Percentiles rank a stretch among this genome's conserved stretches.
phyloP scores from a whole-genome alignment of 495 filamentous ascomycete genomes.

The Penicillium argentinense region DNA sequence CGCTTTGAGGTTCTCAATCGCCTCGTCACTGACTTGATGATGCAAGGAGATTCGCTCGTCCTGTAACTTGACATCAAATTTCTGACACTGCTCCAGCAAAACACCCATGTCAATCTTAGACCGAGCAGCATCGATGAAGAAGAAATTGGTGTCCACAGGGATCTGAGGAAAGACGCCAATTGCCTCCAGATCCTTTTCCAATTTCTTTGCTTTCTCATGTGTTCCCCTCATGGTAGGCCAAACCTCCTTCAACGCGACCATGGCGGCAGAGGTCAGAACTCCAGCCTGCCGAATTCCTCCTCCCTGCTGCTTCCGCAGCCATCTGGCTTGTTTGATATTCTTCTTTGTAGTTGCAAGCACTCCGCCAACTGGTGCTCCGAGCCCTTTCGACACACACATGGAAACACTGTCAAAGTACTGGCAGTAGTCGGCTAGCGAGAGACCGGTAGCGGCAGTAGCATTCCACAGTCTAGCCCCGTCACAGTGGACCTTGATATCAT shows the following conservation, averaged over 20 bases:
- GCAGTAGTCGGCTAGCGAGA: slow-evolving; percentile 19
- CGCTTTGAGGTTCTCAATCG: slow-evolving; percentile 21
- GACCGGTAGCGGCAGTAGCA: slow-evolving; percentile 22
- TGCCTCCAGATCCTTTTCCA: slow-evolving; percentile 50
- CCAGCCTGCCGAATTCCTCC: slow-evolving; percentile 31
- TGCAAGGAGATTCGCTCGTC: slow-evolving; percentile 27
- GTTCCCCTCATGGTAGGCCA: slow-evolving; percentile 56
- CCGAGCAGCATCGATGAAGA: slow-evolving; percentile 64
- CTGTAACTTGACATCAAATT: slow-evolving; percentile 20
- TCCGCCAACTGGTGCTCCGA: slow-evolving; percentile 27
- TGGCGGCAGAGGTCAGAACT: slow-evolving; percentile 23
- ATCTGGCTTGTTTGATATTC: slow-evolving; percentile 21
- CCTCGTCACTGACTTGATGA: slow-evolving; percentile 25
- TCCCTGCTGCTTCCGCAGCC: slow-evolving; percentile 25
- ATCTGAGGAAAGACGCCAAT: slow-evolving; percentile 59
- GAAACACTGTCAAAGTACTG: slow-evolving; percentile 26
- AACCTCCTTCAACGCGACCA: slow-evolving; percentile 53
- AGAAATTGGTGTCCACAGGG: slow-evolving; percentile 76
- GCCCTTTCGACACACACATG: slow-evolving; percentile 28
- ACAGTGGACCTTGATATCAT: slow-evolving; percentile 34
- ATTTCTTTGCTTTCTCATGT: slow-evolving; percentile 54
- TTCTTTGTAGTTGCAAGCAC: slow-evolving; percentile 15
- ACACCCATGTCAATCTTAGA: slow-evolving; percentile 20
- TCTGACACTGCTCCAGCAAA: slow-evolving; percentile 20
- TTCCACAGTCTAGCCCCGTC: slow-evolving; percentile 39